Evolutionary conservation across 2,329 filamentous ascomycete genomes (phyloP).

Genomic region (Triangularia verruculosa): DNA sequence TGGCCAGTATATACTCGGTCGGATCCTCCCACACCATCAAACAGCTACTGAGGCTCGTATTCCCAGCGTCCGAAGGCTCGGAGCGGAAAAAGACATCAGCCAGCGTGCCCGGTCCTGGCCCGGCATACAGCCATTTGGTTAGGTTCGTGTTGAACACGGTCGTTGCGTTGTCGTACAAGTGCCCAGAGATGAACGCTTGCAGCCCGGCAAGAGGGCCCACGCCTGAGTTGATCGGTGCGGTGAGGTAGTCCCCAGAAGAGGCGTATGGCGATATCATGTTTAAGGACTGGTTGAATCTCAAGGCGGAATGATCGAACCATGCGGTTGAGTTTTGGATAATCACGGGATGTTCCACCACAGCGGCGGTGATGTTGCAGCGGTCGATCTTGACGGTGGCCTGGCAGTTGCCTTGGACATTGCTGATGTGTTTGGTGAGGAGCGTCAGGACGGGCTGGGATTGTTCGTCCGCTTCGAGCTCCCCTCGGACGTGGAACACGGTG

Average conservation of each 20-base stretch:
- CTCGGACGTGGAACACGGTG: constrained; percentile 12
- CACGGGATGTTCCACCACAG: constrained; percentile 15
- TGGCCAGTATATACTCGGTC: constrained; percentile 13
- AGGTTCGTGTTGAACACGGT: not conserved
- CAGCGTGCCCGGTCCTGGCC: not conserved
- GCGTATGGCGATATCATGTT: not conserved
- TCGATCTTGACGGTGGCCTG: constrained; percentile 10
- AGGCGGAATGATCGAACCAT: not conserved
- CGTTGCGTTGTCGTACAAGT: constrained; percentile 5
- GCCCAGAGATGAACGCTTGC: not conserved
- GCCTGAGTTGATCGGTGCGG: not conserved
- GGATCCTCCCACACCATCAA: constrained; percentile 9
- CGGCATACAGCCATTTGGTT: constrained; percentile 1
- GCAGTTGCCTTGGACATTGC: constrained; percentile 7
- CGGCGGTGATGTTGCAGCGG: constrained; percentile 12
- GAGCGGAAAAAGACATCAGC: constrained; percentile 1
- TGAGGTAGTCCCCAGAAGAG: not conserved
- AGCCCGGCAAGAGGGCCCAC: constrained; percentile 7
- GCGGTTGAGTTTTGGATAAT: constrained; percentile 11
- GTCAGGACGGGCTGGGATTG: not conserved
- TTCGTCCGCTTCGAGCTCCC: not conserved
- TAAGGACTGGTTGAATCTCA: not conserved
- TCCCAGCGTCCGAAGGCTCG: not conserved
- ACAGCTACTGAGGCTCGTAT: not conserved
- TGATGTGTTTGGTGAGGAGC: not conserved